Conservation (phyloP, 306 rosid genomes). For the Lablab purpureus region DNA sequence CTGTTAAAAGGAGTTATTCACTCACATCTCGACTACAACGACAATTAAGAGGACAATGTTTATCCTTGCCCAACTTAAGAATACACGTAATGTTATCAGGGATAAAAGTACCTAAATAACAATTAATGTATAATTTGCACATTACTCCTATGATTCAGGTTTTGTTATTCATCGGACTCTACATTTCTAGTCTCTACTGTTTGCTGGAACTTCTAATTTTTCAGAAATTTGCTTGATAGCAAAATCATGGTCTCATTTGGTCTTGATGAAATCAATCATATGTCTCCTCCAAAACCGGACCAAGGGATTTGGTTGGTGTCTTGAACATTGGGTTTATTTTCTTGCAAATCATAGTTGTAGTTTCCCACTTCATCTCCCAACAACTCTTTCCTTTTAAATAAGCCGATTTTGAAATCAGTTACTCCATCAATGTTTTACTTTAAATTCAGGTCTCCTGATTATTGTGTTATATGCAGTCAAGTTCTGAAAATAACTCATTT, state of each 20-base stretch:
- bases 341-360: not conserved
- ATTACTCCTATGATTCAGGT: not conserved
- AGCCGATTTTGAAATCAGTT: not conserved
- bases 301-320: not conserved
- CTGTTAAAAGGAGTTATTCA: no score
- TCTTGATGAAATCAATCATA: not conserved
- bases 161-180: not conserved
- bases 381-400: not conserved
- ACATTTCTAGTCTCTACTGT: not conserved
- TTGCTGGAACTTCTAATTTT: not conserved
- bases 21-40: conserved; percentile 6
- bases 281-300: not conserved
- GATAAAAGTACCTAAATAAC: not conserved
- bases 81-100: not conserved
- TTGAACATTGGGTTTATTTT: not conserved
- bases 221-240: not conserved
- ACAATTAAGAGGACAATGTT: conserved; percentile 15
- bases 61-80: conserved; percentile 33
- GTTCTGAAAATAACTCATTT: not conserved
- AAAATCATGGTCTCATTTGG: not conserved
- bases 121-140: conserved; percentile 3
- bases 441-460: not conserved
- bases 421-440: not conserved
- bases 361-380: not conserved
- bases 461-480: not conserved